phyloP scores from a whole-genome alignment of 1,284 basidiomycete genomes.

The Tilletiopsis washingtonensis region DNA sequence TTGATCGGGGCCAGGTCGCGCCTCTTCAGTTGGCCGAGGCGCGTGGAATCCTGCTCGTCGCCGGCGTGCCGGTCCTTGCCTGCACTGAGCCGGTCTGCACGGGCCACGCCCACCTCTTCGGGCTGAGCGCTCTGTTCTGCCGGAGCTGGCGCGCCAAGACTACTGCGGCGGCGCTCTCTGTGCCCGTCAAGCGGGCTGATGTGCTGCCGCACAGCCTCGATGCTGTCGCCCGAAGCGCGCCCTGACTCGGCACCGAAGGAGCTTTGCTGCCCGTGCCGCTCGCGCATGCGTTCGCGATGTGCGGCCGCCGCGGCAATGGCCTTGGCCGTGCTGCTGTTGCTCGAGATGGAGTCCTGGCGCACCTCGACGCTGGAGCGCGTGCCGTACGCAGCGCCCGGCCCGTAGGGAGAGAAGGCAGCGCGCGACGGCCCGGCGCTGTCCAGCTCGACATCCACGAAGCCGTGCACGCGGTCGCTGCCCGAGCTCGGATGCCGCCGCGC shows the following conservation, averaged over 20 bases:
- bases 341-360: slow-evolving; percentile 7
- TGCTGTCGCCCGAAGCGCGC: too few relatives aligned
- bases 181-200: too few relatives aligned
- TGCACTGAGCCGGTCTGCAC: too few relatives aligned
- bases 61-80: background rate
- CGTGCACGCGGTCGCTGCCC: background rate
- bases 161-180: too few relatives aligned
- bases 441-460: slow-evolving; percentile 8
- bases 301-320: background rate
- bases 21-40: background rate
- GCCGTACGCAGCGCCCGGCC: background rate
- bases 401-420: slow-evolving; percentile 1
- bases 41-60: background rate
- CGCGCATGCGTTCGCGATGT: background rate
- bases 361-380: slow-evolving; percentile 8
- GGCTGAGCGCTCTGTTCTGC: background rate
- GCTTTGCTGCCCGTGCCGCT: background rate
- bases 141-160: too few relatives aligned
- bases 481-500: background rate
- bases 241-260: too few relatives aligned
- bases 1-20: background rate
- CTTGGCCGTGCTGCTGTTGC: background rate
- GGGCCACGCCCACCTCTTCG: background rate
- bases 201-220: too few relatives aligned
- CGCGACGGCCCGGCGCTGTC: background rate